phyloP scores from a whole-genome alignment of 106 monocot species.

The Agapanthus africanus region DNA sequence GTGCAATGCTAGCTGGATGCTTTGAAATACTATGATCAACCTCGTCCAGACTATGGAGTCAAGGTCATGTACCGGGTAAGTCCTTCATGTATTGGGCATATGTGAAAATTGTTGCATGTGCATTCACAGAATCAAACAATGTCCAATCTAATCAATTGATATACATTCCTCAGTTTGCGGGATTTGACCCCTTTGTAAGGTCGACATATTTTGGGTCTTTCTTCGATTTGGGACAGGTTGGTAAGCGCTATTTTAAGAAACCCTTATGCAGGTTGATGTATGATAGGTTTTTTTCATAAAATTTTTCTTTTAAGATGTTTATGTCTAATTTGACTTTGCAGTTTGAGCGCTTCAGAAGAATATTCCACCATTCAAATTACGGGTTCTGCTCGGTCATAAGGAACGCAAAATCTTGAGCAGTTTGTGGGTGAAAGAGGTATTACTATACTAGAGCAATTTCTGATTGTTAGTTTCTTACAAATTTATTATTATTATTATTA shows the following conservation, averaged over 20 bases:
- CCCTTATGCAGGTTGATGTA: not conserved
- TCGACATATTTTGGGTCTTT: slow-evolving; percentile 85
- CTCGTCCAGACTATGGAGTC: slow-evolving; percentile 81
- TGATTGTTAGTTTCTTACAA: too few relatives aligned
- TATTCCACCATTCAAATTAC: slow-evolving; percentile 92
- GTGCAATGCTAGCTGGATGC: slow-evolving; percentile 78
- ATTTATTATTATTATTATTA: too few relatives aligned
- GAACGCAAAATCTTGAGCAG: slow-evolving; percentile 68
- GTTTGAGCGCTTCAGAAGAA: slow-evolving; percentile 89
- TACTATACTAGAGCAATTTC: not conserved
- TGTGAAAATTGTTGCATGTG: not conserved
- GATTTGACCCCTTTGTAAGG: slow-evolving; percentile 93
- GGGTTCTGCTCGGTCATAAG: slow-evolving; percentile 83
- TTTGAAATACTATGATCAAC: slow-evolving; percentile 84
- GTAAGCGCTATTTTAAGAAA: not conserved
- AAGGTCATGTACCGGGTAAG: slow-evolving; percentile 95
- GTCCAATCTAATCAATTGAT: not conserved
- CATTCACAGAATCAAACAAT: not conserved
- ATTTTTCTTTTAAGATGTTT: not conserved
- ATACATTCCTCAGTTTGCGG: slow-evolving; percentile 66
- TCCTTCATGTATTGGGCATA: not conserved
- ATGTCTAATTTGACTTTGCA: slow-evolving; percentile 21
- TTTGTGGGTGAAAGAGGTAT: slow-evolving; percentile 79
- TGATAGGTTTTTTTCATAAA: not conserved
- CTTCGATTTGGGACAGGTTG: slow-evolving; percentile 90